phyloP scores from a whole-genome alignment of 2,329 filamentous ascomycete genomes.

The Botrytis deweyae region DNA sequence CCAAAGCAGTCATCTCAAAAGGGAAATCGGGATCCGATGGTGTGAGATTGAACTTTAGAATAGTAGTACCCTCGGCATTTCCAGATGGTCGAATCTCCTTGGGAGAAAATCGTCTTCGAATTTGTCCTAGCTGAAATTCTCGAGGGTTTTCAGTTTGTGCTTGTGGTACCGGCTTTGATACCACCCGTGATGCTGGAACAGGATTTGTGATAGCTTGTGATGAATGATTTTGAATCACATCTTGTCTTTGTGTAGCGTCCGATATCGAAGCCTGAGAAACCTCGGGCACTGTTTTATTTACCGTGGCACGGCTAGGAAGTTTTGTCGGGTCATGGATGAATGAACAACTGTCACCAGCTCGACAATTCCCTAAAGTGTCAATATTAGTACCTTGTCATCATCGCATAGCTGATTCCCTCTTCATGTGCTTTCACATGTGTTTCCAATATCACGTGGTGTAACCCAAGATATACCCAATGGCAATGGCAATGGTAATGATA shows the following conservation, averaged over 20 bases:
- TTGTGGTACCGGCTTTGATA: conserved; percentile 64
- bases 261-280: conserved; percentile 23
- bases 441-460: conserved; percentile 35
- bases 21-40: conserved; percentile 85
- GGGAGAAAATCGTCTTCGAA: conserved; percentile 64
- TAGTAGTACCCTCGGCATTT: conserved; percentile 41
- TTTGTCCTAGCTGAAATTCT: conserved; percentile 71
- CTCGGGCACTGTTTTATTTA: conserved; percentile 25
- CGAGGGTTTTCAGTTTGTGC: conserved; percentile 66
- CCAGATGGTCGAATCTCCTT: conserved; percentile 41
- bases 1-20: conserved; percentile 68
- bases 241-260: conserved; percentile 16
- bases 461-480: conserved; percentile 20
- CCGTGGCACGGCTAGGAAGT: conserved; percentile 26
- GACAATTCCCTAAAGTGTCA: conserved; percentile 46
- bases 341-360: conserved; percentile 51
- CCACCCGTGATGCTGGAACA: conserved; percentile 47
- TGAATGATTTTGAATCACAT: conserved; percentile 35
- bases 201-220: conserved; percentile 39
- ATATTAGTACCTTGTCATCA: conserved; percentile 31
- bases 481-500: conserved; percentile 20
- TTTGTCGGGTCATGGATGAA: conserved; percentile 47
- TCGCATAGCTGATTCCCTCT: conserved; percentile 25
- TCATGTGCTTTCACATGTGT: conserved; percentile 23
- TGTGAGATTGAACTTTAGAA: conserved; percentile 61